Evolutionary conservation across 1,284 basidiomycete genomes (phyloP), one percentile per base, ranked within the genome.

Genomic region (Pyrrhoderma noxium): DNA sequence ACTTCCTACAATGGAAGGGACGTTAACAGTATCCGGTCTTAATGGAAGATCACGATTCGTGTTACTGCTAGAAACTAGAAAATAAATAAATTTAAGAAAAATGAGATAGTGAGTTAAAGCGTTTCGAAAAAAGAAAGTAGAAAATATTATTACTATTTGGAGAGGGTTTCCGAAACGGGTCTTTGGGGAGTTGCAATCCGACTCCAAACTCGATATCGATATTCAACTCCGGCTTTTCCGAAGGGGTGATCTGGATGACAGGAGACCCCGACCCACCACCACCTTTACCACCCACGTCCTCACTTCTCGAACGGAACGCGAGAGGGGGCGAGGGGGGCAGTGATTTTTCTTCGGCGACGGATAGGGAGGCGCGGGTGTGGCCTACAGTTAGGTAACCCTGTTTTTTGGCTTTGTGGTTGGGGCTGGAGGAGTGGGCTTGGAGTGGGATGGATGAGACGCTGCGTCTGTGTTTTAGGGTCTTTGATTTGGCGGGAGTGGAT

Each of bases 351-450:
- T 40, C 19, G 2, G 19, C 14, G 18, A 53, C 16, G 21, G 39
- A 39, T 22, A 53, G 34, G n/a, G 52, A 53, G 3, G 41, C 45
- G 13, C 52, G 52, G n/a, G n/a, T n/a, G 1, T 40, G 52, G 7
- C 52, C 52, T n/a, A 53, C 37, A 11, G 52, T 44, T 31, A 49
- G 13, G 42, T 45, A 53, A 2, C 47, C 47, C n/a, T n/a, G n/a
- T n/a, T n/a, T n/a, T n/a, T n/a, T n/a, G n/a, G n/a, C n/a, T n/a
- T n/a, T n/a, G n/a, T n/a, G n/a, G n/a, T n/a, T n/a, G n/a, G n/a
- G n/a, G n/a, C n/a, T n/a, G n/a, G n/a, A n/a, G n/a, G n/a, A n/a
- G n/a, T n/a, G n/a, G n/a, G n/a, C n/a, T n/a, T n/a, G n/a, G n/a
- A n/a, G n/a, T n/a, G n/a, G n/a, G n/a, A n/a, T n/a, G n/a, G n/a